These are phyloP conservation scores for Tuber microsphaerosporum DNA, from an alignment of 495 filamentous ascomycete species.

Conservation along the genomic window DNA sequence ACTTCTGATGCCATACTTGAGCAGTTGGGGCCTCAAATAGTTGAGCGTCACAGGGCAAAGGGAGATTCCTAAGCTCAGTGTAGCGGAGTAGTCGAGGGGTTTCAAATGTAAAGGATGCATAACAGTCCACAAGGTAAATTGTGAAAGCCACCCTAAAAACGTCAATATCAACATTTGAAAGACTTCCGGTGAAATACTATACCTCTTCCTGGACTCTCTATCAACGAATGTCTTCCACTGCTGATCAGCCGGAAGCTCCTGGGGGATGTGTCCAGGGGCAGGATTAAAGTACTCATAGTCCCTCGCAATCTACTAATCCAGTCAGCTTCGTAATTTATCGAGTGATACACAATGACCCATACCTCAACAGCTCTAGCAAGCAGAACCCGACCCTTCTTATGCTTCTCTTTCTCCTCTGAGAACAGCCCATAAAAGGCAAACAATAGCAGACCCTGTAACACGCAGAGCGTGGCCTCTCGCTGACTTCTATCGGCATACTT, in stretches of 20 bases:
- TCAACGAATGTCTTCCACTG: conserved; percentile 39
- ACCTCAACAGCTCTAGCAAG: conserved; percentile 36
- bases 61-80: conserved; percentile 31
- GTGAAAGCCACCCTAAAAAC: conserved; percentile 31
- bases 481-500: conserved; percentile 28
- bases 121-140: conserved; percentile 34
- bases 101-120: conserved; percentile 33
- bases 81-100: conserved; percentile 33
- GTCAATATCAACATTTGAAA: conserved; percentile 3
- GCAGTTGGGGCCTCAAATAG: conserved; percentile 34
- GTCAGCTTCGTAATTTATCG: background rate
- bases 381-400: conserved; percentile 33
- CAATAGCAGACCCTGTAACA: conserved; percentile 33
- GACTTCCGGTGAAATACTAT: background rate
- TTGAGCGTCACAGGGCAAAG: conserved; percentile 35
- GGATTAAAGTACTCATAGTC: conserved; percentile 35
- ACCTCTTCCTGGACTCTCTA: conserved; percentile 38
- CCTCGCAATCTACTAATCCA: conserved; percentile 32
- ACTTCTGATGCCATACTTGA: conserved; percentile 30
- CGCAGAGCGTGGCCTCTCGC: conserved; percentile 33
- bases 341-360: conserved; percentile 8
- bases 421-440: conserved; percentile 37
- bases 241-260: conserved; percentile 29
- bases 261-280: conserved; percentile 18
- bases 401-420: conserved; percentile 33